Percentiles rank a stretch among this genome's conserved stretches.
Evolutionary conservation across 805 yeast species (phyloP).

Genomic region (Hanseniaspora valbyensis): DNA sequence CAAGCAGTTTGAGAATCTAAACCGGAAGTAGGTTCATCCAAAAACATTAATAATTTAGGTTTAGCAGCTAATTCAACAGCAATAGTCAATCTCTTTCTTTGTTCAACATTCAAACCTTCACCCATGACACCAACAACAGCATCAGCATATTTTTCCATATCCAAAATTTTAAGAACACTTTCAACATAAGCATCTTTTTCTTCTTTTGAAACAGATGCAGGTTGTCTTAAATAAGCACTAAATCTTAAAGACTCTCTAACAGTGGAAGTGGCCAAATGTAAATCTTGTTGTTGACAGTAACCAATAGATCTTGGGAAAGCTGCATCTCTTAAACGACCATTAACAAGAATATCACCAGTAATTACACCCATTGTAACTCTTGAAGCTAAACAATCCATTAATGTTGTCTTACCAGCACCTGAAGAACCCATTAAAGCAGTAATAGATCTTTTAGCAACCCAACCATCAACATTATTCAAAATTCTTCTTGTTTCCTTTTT

Average conservation of each 20-base stretch:
- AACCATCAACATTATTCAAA: conserved; percentile 59
- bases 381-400: conserved; percentile 58
- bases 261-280: conserved; percentile 53
- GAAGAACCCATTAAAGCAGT: conserved; percentile 72
- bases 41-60: conserved; percentile 47
- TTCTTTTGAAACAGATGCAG: conserved; percentile 36
- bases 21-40: conserved; percentile 63
- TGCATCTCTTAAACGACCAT: conserved; percentile 48
- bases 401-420: conserved; percentile 74
- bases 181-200: conserved; percentile 61
- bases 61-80: conserved; percentile 60
- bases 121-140: conserved; percentile 68
- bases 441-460: conserved; percentile 74
- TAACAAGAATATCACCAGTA: conserved; percentile 55
- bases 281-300: conserved; percentile 68
- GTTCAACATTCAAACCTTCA: conserved; percentile 55
- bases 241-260: conserved; percentile 63
- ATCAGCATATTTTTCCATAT: conserved; percentile 54
- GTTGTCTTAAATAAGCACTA: conserved; percentile 60
- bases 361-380: conserved; percentile 62
- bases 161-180: conserved; percentile 49
- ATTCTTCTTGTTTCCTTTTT: conserved; percentile 51
- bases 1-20: conserved; percentile 59
- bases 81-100: conserved; percentile 50
- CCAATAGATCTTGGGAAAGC: conserved; percentile 57